Conservation (phyloP, 1,284 basidiomycete species). For the Leccinum solheimii region DNA sequence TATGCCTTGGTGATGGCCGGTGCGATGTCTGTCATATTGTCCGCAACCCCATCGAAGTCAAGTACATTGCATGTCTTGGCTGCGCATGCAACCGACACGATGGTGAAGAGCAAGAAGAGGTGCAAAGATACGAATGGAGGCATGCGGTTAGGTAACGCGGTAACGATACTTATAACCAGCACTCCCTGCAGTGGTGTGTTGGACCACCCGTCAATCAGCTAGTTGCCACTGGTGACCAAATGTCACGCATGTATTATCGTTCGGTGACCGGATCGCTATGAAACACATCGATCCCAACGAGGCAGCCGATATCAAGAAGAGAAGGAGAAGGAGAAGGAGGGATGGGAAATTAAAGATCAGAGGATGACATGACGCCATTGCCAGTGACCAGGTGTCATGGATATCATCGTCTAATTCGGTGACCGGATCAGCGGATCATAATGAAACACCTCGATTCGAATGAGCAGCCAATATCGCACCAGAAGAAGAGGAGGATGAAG, state of each 20-base stretch:
- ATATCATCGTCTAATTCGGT: neutral
- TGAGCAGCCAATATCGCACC: neutral
- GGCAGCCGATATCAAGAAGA: neutral
- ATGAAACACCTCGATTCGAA: neutral
- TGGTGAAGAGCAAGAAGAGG: conserved; percentile 4
- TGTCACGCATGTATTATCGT: neutral
- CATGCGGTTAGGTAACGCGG: neutral
- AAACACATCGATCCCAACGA: neutral
- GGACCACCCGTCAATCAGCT: neutral
- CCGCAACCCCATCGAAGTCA: conserved; percentile 5
- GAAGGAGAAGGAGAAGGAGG: too few relatives aligned
- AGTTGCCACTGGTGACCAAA: neutral
- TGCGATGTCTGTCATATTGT: conserved; percentile 7
- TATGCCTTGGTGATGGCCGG: conserved; percentile 14
- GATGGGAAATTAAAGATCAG: too few relatives aligned
- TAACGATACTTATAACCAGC: neutral
- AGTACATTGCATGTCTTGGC: conserved; percentile 12
- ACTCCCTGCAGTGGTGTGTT: neutral
- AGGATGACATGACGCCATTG: too few relatives aligned
- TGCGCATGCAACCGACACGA: neutral
- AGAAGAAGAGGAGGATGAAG: neutral
- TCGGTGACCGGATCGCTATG: neutral
- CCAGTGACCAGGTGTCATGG: neutral
- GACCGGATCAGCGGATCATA: neutral
- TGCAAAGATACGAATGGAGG: neutral